Evolutionary conservation across 225 moss, liverwort and hornwort species (phyloP).

Genomic region (Bryoerythrophyllum caledonicum): DNA sequence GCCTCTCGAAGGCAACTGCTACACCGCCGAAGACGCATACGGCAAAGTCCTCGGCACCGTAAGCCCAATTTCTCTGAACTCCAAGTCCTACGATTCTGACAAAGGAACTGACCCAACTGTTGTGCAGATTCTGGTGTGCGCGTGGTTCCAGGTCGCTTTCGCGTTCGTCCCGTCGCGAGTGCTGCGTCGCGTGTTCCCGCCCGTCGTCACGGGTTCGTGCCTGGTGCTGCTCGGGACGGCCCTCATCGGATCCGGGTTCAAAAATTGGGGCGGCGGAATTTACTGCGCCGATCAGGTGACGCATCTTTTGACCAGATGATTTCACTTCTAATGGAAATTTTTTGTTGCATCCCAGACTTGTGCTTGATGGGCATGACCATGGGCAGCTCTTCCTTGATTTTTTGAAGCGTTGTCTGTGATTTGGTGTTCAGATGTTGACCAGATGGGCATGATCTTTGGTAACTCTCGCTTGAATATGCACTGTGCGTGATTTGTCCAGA

Average conservation of each 20-base stretch:
- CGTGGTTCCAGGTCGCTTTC: conserved; percentile 70
- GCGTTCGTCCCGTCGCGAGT: conserved; percentile 70
- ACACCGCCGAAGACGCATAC: conserved; percentile 55
- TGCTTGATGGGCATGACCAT: too few species aligned
- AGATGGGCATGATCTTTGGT: too few species aligned
- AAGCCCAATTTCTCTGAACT: conserved; percentile 15
- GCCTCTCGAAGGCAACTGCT: conserved; percentile 53
- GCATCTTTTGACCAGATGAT: neutral
- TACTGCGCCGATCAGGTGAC: conserved; percentile 71
- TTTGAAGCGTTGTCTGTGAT: too few species aligned
- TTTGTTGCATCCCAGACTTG: too few species aligned
- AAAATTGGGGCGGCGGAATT: conserved; percentile 84
- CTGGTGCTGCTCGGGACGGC: conserved; percentile 79
- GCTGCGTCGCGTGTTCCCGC: conserved; percentile 78
- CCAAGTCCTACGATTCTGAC: neutral
- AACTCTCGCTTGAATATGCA: too few species aligned
- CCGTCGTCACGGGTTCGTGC: conserved; percentile 86
- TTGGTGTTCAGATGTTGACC: too few species aligned
- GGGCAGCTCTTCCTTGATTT: too few species aligned
- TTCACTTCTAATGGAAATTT: too few species aligned
- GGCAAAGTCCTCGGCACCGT: conserved; percentile 97
- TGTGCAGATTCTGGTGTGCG: conserved; percentile 54
- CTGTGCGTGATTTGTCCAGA: too few species aligned
- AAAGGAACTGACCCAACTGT: too few species aligned
- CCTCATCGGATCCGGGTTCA: conserved; percentile 66